Percentiles rank a stretch among this genome's conserved stretches.
These are phyloP conservation scores for Cystoderma amianthinum DNA, from an alignment of 768 basidiomycete genomes.

Conservation along the genomic window DNA sequence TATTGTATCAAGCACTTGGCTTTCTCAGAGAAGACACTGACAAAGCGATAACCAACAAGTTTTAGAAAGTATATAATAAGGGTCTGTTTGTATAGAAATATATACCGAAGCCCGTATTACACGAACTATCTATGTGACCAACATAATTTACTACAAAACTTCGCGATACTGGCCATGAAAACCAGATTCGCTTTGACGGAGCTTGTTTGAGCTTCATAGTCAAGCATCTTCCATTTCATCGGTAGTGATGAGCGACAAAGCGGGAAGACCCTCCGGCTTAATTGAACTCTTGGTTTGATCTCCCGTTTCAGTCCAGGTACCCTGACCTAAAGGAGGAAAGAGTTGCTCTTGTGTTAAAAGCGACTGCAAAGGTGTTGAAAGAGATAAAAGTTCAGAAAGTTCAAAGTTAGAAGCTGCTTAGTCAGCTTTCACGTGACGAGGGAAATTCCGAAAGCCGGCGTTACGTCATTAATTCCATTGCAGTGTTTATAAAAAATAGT, in stretches of 20 bases:
- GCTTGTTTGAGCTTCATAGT: constrained; percentile 67
- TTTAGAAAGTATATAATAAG: neutral
- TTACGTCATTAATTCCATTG: neutral
- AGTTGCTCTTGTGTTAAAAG: constrained; percentile 42
- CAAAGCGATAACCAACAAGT: neutral
- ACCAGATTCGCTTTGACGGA: neutral
- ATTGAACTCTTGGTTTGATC: constrained; percentile 50
- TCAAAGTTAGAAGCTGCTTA: constrained; percentile 3
- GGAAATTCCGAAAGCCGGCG: no score
- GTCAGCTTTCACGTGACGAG: neutral
- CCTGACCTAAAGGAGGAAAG: constrained; percentile 39
- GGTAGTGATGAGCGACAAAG: constrained; percentile 24
- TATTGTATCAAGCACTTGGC: constrained; percentile 36
- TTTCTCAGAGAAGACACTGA: constrained; percentile 22
- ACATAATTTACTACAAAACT: neutral
- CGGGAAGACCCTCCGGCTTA: constrained; percentile 73
- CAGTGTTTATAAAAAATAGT: no score
- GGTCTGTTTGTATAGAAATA: neutral
- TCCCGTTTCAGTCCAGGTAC: constrained; percentile 43
- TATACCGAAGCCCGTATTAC: neutral
- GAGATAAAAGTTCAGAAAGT: neutral
- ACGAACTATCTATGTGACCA: neutral
- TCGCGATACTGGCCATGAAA: neutral
- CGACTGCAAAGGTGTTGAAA: constrained; percentile 19
- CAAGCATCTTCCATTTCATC: constrained; percentile 56